Percentiles rank a stretch among this genome's conserved stretches.
Conservation (phyloP, 169 alveolate species). For the Eimeria brunetti region DNA sequence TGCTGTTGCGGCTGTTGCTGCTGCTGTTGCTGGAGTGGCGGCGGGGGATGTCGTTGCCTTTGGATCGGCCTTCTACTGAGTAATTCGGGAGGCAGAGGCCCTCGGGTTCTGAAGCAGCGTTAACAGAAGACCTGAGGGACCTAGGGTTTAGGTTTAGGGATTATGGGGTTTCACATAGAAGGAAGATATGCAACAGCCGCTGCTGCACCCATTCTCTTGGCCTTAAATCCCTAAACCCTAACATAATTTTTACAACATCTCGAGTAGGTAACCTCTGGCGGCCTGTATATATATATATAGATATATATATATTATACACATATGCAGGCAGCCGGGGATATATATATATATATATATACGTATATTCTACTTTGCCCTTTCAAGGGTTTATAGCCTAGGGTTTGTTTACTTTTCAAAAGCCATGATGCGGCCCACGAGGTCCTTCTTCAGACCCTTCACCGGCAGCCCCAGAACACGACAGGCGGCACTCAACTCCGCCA, state of each 20-base stretch:
- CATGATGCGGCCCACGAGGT: conserved; percentile 21
- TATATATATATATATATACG: too few relatives aligned
- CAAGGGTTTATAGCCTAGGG: background rate
- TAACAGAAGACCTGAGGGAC: background rate
- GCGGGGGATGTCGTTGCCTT: conserved; percentile 28
- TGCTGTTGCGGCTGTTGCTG: conserved; percentile 17
- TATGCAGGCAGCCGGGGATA: too few relatives aligned
- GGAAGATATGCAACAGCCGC: background rate
- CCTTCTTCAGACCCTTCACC: conserved; percentile 38
- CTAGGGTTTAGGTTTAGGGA: background rate
- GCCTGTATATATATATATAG: background rate
- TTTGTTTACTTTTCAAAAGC: conserved; percentile 13
- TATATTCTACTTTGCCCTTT: too few relatives aligned
- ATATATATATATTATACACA: too few relatives aligned
- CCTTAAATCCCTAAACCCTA: background rate
- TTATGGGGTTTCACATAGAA: background rate
- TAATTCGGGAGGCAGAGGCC: conserved; percentile 41
- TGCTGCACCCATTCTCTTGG: background rate
- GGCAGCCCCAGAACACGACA: conserved; percentile 45
- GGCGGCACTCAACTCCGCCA: conserved; percentile 30
- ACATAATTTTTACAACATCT: background rate
- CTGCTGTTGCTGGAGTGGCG: conserved; percentile 42
- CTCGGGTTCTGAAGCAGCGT: conserved; percentile 40
- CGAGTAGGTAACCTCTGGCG: background rate
- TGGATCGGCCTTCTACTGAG: conserved; percentile 24